These are phyloP conservation scores for Apiotrichum sp. DNA, from an alignment of 1,284 basidiomycete species.

Conservation along the genomic window DNA sequence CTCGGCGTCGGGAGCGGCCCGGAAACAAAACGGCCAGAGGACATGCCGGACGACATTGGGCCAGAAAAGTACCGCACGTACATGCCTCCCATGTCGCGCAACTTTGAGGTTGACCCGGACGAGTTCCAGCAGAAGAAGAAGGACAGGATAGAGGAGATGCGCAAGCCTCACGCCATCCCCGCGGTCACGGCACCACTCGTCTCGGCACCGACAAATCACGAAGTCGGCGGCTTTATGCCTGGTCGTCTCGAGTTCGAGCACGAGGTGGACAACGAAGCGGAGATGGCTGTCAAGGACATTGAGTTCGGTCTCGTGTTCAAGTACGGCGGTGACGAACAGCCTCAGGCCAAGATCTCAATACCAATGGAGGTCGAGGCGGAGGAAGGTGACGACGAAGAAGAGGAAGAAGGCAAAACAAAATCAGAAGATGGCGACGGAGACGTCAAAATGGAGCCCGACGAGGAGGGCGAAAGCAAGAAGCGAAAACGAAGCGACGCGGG, in stretches of 20 bases:
- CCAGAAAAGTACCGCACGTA: slow-evolving; percentile 25
- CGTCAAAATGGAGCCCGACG: slow-evolving; percentile 22
- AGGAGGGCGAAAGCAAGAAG: slow-evolving; percentile 47
- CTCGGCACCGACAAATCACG: slow-evolving; percentile 91
- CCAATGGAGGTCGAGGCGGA: slow-evolving; percentile 31
- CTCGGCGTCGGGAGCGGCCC: slow-evolving; percentile 49
- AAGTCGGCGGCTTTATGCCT: slow-evolving; percentile 88
- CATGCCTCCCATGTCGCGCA: slow-evolving; percentile 62
- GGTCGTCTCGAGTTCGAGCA: slow-evolving; percentile 96
- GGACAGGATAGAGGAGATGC: slow-evolving; percentile 63
- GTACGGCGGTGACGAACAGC: slow-evolving; percentile 76
- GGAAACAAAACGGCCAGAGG: slow-evolving; percentile 12
- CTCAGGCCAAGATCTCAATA: slow-evolving; percentile 49
- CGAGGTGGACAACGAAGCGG: slow-evolving; percentile 93
- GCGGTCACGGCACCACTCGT: slow-evolving; percentile 60
- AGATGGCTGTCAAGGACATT: slow-evolving; percentile 90
- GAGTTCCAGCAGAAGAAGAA: slow-evolving; percentile 84
- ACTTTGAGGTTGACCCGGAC: slow-evolving; percentile 68
- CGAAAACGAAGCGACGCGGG: slow-evolving; percentile 60
- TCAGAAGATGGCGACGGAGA: slow-evolving; percentile 13
- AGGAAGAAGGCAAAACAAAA: slow-evolving; percentile 18
- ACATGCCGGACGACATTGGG: slow-evolving; percentile 3
- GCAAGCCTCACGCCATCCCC: slow-evolving; percentile 48
- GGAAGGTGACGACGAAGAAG: slow-evolving; percentile 31
- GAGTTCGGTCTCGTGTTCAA: slow-evolving; percentile 84